Base-by-base conservation (phyloP, 768 basidiomycete species). In the Paxillus ammoniavirescens region DNA sequence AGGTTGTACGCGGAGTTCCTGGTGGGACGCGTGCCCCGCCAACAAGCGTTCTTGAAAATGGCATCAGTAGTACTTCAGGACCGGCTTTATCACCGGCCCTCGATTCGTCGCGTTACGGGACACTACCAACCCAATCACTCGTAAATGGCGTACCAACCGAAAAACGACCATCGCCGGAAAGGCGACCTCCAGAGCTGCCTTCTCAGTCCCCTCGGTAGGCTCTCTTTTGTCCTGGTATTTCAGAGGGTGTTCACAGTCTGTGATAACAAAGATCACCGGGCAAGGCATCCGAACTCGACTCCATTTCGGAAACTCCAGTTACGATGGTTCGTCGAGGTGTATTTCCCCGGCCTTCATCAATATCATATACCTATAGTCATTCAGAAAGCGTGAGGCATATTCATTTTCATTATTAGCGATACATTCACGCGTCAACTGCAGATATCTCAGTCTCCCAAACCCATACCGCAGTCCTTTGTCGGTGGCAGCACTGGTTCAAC, bases 351-450 rank as follows among this genome's bases (percentile, higher is more conserved):
- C 74, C 74, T 9, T 70, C 64, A 55, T 77, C 78, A 15, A 71
- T 81, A 56, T 74, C 75, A n/a, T 72, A 75, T 53, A 67, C 75
- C 35, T 76, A 77, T 51, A 77, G 75, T 58, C 73, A 76, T 60
- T 75, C 74, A 54, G 80, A 82, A 65, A 77, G 73, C 57, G 83
- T 84, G 65, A 65, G 75, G 26, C 37, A 7, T 28, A 30, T 28
- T 36, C 47, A 38, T 42, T n/a, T 31, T 23, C 55, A 15, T 28
- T 60, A 15, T 28, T 60, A 48, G 62, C 49, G 37, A 49, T 56
- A 21, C 26, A 26, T 42, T 65, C 26, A 65, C 47, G 38, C 2
- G 56, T 47, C n/a, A 33, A 43, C 17, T 42, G 42, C 57, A 78
- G 70, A 66, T 66, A 61, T 66, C 75, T 52, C 72, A 71, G 40